A percentile compares a stretch with the other conserved stretches of the same genome.
Evolutionary conservation across 108 stramenopile genomes (phyloP).

Genomic region (Mediolabrus comicus): DNA sequence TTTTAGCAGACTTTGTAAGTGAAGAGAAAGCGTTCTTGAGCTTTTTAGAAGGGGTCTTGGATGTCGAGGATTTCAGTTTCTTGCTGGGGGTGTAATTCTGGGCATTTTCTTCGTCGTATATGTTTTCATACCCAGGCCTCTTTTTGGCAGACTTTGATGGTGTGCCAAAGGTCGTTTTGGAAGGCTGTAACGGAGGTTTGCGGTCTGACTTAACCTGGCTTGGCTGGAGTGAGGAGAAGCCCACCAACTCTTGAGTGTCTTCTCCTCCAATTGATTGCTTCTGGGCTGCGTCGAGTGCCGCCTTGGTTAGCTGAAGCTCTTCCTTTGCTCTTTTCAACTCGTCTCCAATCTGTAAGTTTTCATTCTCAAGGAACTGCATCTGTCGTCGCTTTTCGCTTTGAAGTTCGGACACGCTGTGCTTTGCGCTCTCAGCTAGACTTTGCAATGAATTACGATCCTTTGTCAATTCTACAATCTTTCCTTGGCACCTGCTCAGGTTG

Average conservation of each 20-base stretch:
- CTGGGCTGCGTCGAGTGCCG: slow-evolving; percentile 53
- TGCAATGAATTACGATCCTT: slow-evolving; percentile 40
- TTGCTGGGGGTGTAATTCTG: neutral
- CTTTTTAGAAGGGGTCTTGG: neutral
- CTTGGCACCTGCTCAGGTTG: slow-evolving; percentile 41
- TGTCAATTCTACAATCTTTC: slow-evolving; percentile 42
- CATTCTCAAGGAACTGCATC: slow-evolving; percentile 75
- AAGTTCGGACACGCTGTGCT: slow-evolving; percentile 27
- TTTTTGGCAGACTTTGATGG: neutral
- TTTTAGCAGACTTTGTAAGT: neutral
- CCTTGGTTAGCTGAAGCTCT: slow-evolving; percentile 49
- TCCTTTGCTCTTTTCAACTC: slow-evolving; percentile 72
- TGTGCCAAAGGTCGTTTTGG: neutral
- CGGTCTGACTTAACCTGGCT: neutral
- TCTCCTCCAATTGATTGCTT: slow-evolving; percentile 32
- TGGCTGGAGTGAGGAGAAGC: neutral
- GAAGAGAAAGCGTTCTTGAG: neutral
- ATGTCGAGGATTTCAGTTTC: neutral
- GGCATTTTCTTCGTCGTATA: neutral
- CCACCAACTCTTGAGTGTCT: slow-evolving; percentile 37
- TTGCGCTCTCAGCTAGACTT: slow-evolving; percentile 20
- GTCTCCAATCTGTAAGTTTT: slow-evolving; percentile 82
- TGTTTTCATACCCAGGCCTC: neutral
- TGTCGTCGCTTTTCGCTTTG: slow-evolving; percentile 61
- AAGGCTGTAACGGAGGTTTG: neutral